Evolutionary conservation across 257 asterid genomes (phyloP), one percentile per base, ranked within the genome.

Genomic region (Solanum piurae): DNA sequence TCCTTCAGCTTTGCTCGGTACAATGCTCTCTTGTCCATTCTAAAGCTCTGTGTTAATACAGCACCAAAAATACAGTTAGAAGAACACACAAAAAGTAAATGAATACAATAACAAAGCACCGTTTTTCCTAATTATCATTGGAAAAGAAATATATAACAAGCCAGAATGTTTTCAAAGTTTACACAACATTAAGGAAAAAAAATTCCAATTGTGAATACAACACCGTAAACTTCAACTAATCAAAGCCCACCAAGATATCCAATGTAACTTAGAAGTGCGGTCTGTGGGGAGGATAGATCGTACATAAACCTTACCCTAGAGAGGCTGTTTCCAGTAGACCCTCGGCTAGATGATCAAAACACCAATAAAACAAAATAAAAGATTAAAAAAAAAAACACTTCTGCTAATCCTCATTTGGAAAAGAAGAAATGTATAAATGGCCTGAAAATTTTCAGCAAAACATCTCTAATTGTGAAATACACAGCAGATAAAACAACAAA

Each of bases 1-100:
- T 89, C 90, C 18, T 96, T 94, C 92, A 97, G 84, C 87, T 91
- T 97, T 7, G 98, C 95, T 73, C 98, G 94, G 86, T 91, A 94
- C 71, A 92, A 52, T 20, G 98, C 94, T 90, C 93, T 97, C 89
- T 94, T 94, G 91, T 91, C 95, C 14, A 98, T 98, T 89, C 92
- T 95, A 89, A 52, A 23, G 29, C 9, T 46, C 46, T 49, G 31
- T 31, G 71, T 9, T 31, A 21, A 42, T 86, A 69, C 69, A 40
- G 36, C 83, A 86, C 40, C 66, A 27, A 46, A 79, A 25, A 16
- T 16, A 82, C 69, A 87, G 31, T 75, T 62, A 74, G 10, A 86
- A 73, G 52, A 73, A 21, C 55, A 86, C 23, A 25, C 46, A 34
- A 80, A n/a, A 66, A 68, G 3, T 33, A 6, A 42, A 62, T 27